phyloP scores from a whole-genome alignment of 2,329 filamentous ascomycete species.

The Karstenula rhodostoma region DNA sequence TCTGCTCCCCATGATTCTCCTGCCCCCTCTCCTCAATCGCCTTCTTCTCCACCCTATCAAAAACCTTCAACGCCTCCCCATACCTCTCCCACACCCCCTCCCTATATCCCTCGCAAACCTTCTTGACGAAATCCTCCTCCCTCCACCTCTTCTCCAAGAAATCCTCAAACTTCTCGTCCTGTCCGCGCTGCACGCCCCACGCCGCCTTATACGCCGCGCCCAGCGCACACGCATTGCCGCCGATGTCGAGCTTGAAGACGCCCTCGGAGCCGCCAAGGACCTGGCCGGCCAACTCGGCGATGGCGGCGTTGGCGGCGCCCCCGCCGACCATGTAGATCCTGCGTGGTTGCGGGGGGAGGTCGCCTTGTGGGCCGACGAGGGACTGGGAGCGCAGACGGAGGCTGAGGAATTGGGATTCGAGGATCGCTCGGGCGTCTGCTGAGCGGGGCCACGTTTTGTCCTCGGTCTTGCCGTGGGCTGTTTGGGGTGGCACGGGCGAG shows the following conservation, averaged over 20 bases:
- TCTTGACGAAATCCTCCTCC: constrained; percentile 82
- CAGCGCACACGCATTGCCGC: constrained; percentile 92
- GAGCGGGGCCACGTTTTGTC: constrained; percentile 59
- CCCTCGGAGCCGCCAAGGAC: constrained; percentile 90
- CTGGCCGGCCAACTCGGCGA: constrained; percentile 83
- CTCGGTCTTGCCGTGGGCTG: constrained; percentile 52
- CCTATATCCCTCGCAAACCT: constrained; percentile 82
- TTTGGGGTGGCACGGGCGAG: constrained; percentile 51
- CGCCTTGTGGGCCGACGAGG: constrained; percentile 68
- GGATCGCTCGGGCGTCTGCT: constrained; percentile 83
- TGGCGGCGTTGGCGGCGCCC: constrained; percentile 87
- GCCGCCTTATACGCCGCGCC: constrained; percentile 96
- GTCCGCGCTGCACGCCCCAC: constrained; percentile 80
- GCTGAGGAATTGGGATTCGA: constrained; percentile 94
- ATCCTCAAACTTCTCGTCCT: constrained; percentile 82
- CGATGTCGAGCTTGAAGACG: constrained; percentile 91
- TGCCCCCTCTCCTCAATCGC: constrained; percentile 61
- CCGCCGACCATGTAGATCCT: constrained; percentile 95
- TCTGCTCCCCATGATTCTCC: constrained; percentile 17
- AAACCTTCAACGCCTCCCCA: constrained; percentile 76
- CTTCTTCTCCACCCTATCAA: constrained; percentile 75
- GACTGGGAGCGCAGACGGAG: constrained; percentile 84
- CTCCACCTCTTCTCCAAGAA: constrained; percentile 85
- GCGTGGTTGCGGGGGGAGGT: constrained; percentile 81
- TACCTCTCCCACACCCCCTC: constrained; percentile 79